A percentile compares a stretch with the other conserved stretches of the same genome.
phyloP scores from a whole-genome alignment of 148 eudicot species.

The Rhododendron griersonianum region DNA sequence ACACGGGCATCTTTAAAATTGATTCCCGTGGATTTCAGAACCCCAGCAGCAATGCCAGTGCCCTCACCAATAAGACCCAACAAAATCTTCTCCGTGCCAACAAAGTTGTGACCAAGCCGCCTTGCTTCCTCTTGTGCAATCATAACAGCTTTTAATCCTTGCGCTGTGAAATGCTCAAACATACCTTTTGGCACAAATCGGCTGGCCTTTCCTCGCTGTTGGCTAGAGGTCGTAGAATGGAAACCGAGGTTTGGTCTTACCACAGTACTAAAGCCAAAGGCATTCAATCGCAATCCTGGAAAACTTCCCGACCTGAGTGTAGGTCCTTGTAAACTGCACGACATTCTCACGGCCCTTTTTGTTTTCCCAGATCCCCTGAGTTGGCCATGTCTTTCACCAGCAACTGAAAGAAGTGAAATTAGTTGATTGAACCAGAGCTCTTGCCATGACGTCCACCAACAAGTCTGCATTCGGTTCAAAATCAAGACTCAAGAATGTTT shows the following conservation, averaged over 20 bases:
- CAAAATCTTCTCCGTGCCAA: constrained; percentile 93
- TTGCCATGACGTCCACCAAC: constrained; percentile 59
- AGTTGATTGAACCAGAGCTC: constrained; percentile 62
- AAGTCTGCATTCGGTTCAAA: constrained; percentile 24
- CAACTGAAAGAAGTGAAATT: constrained; percentile 46
- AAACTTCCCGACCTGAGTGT: constrained; percentile 43
- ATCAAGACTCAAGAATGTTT: neutral
- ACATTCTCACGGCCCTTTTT: constrained; percentile 41
- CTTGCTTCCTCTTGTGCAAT: constrained; percentile 50
- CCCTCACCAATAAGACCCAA: constrained; percentile 98
- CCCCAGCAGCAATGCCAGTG: constrained; percentile 97
- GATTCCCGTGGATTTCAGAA: constrained; percentile 92
- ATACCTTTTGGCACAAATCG: constrained; percentile 65
- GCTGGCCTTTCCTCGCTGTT: constrained; percentile 33
- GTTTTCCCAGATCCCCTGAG: constrained; percentile 45
- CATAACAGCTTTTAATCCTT: no score
- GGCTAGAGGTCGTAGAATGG: constrained; percentile 42
- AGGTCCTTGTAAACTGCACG: constrained; percentile 39
- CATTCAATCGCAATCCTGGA: constrained; percentile 61
- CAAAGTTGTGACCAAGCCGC: constrained; percentile 88
- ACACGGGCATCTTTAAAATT: constrained; percentile 95
- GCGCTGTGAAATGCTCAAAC: constrained; percentile 59
- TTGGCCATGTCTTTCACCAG: constrained; percentile 44
- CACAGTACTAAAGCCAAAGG: constrained; percentile 53
- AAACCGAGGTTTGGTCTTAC: constrained; percentile 41